These are phyloP conservation scores for Gryganskiella cystojenkinii DNA, from an alignment of 192 early-diverging fungal species.

Conservation along the genomic window DNA sequence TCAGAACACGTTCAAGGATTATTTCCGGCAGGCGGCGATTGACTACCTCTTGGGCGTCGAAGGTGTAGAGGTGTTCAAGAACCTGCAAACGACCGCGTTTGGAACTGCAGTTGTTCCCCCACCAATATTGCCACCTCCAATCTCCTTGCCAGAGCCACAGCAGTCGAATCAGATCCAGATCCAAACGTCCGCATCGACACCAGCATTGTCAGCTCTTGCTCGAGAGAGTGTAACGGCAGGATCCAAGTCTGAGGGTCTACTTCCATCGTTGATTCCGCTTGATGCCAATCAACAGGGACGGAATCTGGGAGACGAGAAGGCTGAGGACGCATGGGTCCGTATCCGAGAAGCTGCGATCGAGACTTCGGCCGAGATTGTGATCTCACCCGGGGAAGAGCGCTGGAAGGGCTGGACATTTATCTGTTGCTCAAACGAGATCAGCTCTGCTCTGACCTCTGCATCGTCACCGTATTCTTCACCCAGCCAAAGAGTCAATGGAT, in stretches of 20 bases:
- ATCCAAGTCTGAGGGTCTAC: not conserved
- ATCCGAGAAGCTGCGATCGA: conserved; percentile 47
- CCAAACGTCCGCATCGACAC: not conserved
- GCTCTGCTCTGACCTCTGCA: conserved; percentile 32
- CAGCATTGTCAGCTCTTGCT: not conserved
- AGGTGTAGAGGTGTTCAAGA: conserved; percentile 43
- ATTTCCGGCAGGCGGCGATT: conserved; percentile 71
- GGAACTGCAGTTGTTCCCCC: conserved; percentile 36
- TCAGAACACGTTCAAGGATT: conserved; percentile 80
- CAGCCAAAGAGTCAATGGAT: not conserved
- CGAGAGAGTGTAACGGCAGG: not conserved
- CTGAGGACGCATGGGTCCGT: conserved; percentile 53
- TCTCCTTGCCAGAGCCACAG: not conserved
- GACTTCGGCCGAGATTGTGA: conserved; percentile 62
- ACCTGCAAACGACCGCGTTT: conserved; percentile 48
- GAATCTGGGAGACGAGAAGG: conserved; percentile 45
- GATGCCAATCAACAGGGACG: not conserved
- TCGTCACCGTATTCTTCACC: conserved; percentile 30
- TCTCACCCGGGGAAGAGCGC: conserved; percentile 68
- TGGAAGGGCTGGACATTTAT: conserved; percentile 73
- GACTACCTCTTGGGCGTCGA: conserved; percentile 62
- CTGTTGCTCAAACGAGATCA: conserved; percentile 62
- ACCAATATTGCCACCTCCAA: conserved; percentile 28
- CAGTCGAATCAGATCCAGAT: not conserved
- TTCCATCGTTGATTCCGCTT: conserved; percentile 14